These are phyloP conservation scores for Mycosphaerella arachidis DNA, from an alignment of 2,329 filamentous ascomycete genomes.

Conservation along the genomic window DNA sequence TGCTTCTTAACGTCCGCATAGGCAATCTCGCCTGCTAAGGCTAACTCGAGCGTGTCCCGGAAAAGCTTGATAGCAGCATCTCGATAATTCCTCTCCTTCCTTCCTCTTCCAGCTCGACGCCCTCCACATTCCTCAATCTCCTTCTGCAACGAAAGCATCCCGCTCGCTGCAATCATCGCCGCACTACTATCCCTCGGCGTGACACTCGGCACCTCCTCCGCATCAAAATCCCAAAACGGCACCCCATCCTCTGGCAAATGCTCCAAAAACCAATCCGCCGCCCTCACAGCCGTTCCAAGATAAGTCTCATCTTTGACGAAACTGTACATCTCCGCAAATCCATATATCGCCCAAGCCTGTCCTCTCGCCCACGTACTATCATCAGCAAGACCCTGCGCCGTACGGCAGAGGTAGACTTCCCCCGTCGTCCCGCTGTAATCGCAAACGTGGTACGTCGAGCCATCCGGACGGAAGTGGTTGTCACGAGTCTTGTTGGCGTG, in stretches of 20 bases:
- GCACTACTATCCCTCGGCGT: slow-evolving; percentile 17
- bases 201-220: slow-evolving; percentile 7
- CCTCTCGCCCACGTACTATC: slow-evolving; percentile 19
- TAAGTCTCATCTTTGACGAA: slow-evolving; percentile 8
- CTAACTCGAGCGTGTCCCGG: slow-evolving; percentile 6
- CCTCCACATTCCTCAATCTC: slow-evolving; percentile 7
- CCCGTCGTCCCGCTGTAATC: slow-evolving; percentile 14
- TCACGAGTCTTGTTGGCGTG: slow-evolving; percentile 15
- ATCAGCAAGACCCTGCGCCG: slow-evolving; percentile 17
- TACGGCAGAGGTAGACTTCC: slow-evolving; percentile 17
- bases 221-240: slow-evolving; percentile 18
- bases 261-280: slow-evolving; percentile 15
- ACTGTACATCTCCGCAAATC: slow-evolving; percentile 17
- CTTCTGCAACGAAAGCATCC: slow-evolving; percentile 13
- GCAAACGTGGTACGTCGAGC: slow-evolving; percentile 17
- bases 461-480: slow-evolving; percentile 14
- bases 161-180: slow-evolving; percentile 15
- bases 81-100: slow-evolving; percentile 4
- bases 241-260: slow-evolving; percentile 17
- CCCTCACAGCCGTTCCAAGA: slow-evolving; percentile 7
- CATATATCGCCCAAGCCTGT: slow-evolving; percentile 18
- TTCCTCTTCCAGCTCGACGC: no score
- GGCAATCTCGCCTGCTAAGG: slow-evolving; percentile 12
- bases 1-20: slow-evolving; percentile 8
- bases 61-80: slow-evolving; percentile 9